Percentiles rank a stretch among this genome's conserved stretches.
phyloP scores from a whole-genome alignment of 768 basidiomycete genomes.

The Mycena olivaceomarginata region DNA sequence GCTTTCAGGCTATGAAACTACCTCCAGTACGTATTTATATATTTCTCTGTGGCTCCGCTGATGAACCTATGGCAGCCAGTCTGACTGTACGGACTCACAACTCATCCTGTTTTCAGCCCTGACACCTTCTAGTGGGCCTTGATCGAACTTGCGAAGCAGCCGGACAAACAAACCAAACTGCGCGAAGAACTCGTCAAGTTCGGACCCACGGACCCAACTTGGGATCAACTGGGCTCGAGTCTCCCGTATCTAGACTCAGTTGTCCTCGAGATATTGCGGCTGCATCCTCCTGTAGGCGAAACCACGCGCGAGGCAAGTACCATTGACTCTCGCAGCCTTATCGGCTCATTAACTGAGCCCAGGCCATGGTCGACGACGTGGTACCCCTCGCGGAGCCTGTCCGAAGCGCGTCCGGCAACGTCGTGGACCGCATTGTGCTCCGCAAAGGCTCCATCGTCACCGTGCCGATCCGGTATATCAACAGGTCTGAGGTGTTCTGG shows the following conservation, averaged over 20 bases:
- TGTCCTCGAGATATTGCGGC: conserved; percentile 60
- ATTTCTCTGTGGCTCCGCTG: background rate
- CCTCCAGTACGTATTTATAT: conserved; percentile 53
- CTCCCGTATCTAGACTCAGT: conserved; percentile 65
- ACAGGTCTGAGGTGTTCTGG: conserved; percentile 62
- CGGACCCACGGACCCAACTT: conserved; percentile 55
- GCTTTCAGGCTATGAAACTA: conserved; percentile 62
- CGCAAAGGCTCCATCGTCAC: conserved; percentile 61
- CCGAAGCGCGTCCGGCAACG: conserved; percentile 43
- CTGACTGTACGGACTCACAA: conserved; percentile 36
- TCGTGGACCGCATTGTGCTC: conserved; percentile 55
- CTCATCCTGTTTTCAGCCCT: background rate
- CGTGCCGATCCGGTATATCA: conserved; percentile 62
- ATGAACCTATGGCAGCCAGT: conserved; percentile 38
- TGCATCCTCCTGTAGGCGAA: conserved; percentile 57
- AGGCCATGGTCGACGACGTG: conserved; percentile 62
- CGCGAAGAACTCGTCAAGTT: conserved; percentile 54
- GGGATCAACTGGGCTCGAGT: conserved; percentile 57
- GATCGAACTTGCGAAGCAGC: conserved; percentile 57
- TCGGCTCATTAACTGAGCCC: background rate
- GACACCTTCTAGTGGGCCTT: conserved; percentile 53
- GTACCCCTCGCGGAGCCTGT: conserved; percentile 59
- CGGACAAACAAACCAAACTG: conserved; percentile 53
- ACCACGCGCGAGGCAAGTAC: conserved; percentile 52
- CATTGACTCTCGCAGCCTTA: background rate